phyloP scores from a whole-genome alignment of 768 basidiomycete genomes.

The Boletellus ananas region DNA sequence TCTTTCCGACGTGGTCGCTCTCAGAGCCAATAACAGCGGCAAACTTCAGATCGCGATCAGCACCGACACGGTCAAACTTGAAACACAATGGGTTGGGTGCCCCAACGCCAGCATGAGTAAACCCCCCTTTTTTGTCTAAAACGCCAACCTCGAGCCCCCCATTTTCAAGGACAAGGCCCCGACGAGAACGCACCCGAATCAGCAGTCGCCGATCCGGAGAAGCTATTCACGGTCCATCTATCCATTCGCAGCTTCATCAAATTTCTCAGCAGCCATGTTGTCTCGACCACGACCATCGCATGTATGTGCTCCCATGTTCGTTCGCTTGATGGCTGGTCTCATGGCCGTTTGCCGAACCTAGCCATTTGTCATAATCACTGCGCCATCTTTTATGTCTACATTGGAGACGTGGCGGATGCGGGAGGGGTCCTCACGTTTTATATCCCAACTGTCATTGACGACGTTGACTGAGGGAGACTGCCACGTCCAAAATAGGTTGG shows the following conservation, averaged over 20 bases:
- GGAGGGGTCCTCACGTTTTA: slow-evolving; percentile 89
- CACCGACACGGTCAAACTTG: slow-evolving; percentile 72
- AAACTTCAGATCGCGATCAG: slow-evolving; percentile 49
- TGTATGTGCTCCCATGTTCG: slow-evolving; percentile 45
- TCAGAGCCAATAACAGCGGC: slow-evolving; percentile 67
- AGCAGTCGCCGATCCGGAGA: slow-evolving; percentile 46
- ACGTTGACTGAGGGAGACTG: slow-evolving; percentile 29
- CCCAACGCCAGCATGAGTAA: slow-evolving; percentile 56
- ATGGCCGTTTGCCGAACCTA: slow-evolving; percentile 24
- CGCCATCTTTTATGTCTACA: slow-evolving; percentile 85
- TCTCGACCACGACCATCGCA: slow-evolving; percentile 82
- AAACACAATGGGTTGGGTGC: slow-evolving; percentile 77
- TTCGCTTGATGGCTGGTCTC: not conserved
- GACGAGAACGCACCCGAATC: slow-evolving; percentile 33
- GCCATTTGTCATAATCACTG: slow-evolving; percentile 82
- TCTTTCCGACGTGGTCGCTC: slow-evolving; percentile 64
- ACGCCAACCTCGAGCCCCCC: no score
- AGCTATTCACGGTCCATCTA: slow-evolving; percentile 62
- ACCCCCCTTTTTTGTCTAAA: not conserved
- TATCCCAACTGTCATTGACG: slow-evolving; percentile 74
- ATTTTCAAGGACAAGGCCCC: slow-evolving; percentile 20
- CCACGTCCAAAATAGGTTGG: not conserved
- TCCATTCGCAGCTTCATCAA: slow-evolving; percentile 74
- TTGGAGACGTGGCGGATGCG: slow-evolving; percentile 72
- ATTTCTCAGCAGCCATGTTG: slow-evolving; percentile 75